These are phyloP conservation scores for Fusarium sulawesiense DNA, from an alignment of 2,329 filamentous ascomycete genomes.

Conservation along the genomic window DNA sequence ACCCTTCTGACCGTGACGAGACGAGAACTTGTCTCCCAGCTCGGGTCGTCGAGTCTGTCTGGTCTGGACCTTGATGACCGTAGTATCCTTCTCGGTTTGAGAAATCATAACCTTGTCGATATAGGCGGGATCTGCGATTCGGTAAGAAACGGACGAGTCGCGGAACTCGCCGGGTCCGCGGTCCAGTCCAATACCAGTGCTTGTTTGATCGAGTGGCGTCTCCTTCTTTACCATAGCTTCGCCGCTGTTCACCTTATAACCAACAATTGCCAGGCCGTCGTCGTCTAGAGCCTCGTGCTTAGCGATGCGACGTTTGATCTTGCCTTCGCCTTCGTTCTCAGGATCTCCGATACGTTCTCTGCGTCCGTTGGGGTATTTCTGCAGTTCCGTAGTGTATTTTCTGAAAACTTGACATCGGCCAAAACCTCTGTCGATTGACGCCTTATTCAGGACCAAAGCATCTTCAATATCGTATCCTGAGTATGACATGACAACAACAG, in stretches of 20 bases:
- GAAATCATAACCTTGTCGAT: constrained; percentile 98
- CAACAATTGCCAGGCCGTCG: constrained; percentile 92
- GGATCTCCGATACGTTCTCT: constrained; percentile 73
- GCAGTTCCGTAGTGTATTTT: constrained; percentile 88
- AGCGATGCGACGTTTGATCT: constrained; percentile 68
- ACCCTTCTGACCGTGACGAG: constrained; percentile 97
- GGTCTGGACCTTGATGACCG: constrained; percentile 92
- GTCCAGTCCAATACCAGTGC: constrained; percentile 76
- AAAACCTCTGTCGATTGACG: constrained; percentile 93
- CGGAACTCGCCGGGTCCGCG: constrained; percentile 72
- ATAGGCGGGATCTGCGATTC: constrained; percentile 84
- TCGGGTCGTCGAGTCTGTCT: constrained; percentile 96
- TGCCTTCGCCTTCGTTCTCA: constrained; percentile 67
- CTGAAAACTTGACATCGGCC: constrained; percentile 98
- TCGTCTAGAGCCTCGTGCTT: constrained; percentile 80
- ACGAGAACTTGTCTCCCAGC: constrained; percentile 98
- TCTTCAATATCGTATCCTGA: constrained; percentile 99
- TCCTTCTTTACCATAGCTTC: constrained; percentile 94
- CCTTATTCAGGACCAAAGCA: constrained; percentile 95
- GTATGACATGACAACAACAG: constrained; percentile 98
- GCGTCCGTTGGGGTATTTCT: constrained; percentile 87
- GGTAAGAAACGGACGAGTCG: constrained; percentile 80
- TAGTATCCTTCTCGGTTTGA: constrained; percentile 85
- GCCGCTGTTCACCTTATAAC: constrained; percentile 79
- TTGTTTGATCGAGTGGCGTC: constrained; percentile 80